Conservation (phyloP, 1,284 basidiomycete species). For the Cerrena zonata region DNA sequence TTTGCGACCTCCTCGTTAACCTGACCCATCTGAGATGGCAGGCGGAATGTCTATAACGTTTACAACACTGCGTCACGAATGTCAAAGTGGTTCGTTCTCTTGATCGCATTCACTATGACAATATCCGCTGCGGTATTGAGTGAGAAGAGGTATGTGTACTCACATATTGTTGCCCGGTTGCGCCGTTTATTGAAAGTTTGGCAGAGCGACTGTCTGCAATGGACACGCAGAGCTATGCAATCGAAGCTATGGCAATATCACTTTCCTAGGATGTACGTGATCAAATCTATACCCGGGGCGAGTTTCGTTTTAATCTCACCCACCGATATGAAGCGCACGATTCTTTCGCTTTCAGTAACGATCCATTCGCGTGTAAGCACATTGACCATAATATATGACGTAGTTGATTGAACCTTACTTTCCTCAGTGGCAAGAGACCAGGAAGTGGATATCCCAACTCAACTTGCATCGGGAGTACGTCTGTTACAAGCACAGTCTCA, state of each 20-base stretch:
- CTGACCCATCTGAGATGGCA: not conserved
- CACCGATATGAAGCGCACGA: slow-evolving; percentile 65
- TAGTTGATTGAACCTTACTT: not conserved
- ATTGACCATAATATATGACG: not conserved
- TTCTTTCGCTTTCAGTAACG: slow-evolving; percentile 53
- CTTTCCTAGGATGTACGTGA: slow-evolving; percentile 46
- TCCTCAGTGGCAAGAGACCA: slow-evolving; percentile 51
- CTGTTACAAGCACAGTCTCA: slow-evolving; percentile 72
- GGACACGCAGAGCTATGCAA: slow-evolving; percentile 54
- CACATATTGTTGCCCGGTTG: too few species aligned
- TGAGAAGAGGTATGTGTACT: not conserved
- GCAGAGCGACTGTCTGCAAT: slow-evolving; percentile 39
- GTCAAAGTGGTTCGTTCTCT: not conserved
- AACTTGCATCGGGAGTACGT: slow-evolving; percentile 64
- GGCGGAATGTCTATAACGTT: not conserved
- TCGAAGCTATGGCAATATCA: slow-evolving; percentile 54
- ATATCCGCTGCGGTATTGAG: not conserved
- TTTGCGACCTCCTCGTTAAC: too few species aligned
- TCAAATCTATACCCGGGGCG: not conserved
- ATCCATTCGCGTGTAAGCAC: slow-evolving; percentile 41
- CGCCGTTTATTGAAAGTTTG: not conserved
- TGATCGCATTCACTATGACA: not conserved
- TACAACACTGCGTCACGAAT: not conserved
- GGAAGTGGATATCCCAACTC: slow-evolving; percentile 51
- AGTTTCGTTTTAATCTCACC: too few species aligned